A percentile compares a stretch with the other conserved stretches of the same genome.
phyloP scores from a whole-genome alignment of 345 rosid genomes.

The Pugionium dolabratum region DNA sequence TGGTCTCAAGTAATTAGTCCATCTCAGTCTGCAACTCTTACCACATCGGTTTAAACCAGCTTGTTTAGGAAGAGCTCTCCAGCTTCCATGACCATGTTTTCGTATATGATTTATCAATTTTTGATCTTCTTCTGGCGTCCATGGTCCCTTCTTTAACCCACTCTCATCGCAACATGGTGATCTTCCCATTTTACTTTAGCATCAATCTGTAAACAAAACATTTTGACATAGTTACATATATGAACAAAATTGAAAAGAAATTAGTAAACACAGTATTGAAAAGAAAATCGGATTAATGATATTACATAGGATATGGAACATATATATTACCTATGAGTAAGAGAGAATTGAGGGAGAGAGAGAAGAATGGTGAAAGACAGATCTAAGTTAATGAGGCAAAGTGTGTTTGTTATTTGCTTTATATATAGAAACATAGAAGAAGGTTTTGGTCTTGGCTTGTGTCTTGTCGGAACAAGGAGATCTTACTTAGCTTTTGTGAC shows the following conservation, averaged over 20 bases:
- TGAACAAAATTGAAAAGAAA: slow-evolving; percentile 4
- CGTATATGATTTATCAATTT: slow-evolving; percentile 55
- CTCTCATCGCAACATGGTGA: slow-evolving; percentile 49
- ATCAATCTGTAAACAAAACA: neutral
- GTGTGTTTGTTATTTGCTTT: slow-evolving; percentile 30
- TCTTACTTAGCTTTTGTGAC: slow-evolving; percentile 37
- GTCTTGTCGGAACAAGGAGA: slow-evolving; percentile 40
- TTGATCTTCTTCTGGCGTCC: slow-evolving; percentile 73
- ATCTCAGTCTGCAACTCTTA: slow-evolving; percentile 75
- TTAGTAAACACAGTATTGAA: slow-evolving; percentile 4
- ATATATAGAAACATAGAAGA: slow-evolving; percentile 29
- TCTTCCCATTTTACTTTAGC: slow-evolving; percentile 40
- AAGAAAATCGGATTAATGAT: neutral
- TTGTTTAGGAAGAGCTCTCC: slow-evolving; percentile 74
- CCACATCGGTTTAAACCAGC: slow-evolving; percentile 82
- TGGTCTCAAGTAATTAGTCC: slow-evolving; percentile 83
- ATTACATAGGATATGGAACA: neutral
- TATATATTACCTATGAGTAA: slow-evolving; percentile 8
- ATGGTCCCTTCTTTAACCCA: slow-evolving; percentile 71
- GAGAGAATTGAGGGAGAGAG: slow-evolving; percentile 24
- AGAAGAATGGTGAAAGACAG: slow-evolving; percentile 11
- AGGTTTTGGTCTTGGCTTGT: slow-evolving; percentile 28
- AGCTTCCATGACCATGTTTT: slow-evolving; percentile 70
- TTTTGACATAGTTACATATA: neutral
- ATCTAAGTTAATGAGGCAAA: slow-evolving; percentile 23